Evolutionary conservation across 2,329 filamentous ascomycete genomes (phyloP).

Genomic region (Ceratocystis huliohia): DNA sequence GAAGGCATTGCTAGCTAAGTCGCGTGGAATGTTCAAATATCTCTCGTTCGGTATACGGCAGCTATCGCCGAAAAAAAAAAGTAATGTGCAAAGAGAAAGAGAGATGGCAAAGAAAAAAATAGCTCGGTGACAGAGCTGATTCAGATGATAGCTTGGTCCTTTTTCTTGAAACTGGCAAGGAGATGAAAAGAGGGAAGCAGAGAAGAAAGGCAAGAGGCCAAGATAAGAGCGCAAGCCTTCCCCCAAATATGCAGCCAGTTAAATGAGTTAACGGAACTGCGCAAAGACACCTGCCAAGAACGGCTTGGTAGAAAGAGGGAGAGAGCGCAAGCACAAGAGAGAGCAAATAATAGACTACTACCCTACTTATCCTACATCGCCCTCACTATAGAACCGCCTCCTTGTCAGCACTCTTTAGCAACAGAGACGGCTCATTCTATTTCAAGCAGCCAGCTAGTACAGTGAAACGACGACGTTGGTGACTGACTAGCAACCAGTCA

Average conservation of each 20-base stretch:
- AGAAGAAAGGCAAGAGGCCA: background rate
- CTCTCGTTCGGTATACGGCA: no score
- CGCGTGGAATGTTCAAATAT: no score
- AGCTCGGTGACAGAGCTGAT: background rate
- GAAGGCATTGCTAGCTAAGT: slow-evolving; percentile 27
- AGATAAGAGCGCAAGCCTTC: background rate
- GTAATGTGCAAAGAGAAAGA: background rate
- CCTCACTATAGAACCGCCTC: no score
- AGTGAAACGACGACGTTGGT: no score
- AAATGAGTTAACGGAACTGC: background rate
- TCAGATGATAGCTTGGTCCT: no score
- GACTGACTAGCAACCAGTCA: no score
- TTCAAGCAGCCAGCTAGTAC: no score
- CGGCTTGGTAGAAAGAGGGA: background rate
- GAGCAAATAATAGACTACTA: background rate
- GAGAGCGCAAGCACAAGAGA: background rate
- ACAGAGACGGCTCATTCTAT: no score
- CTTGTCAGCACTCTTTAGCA: no score
- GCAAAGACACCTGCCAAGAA: slow-evolving; percentile 5
- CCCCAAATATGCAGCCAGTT: background rate
- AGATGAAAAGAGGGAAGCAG: background rate
- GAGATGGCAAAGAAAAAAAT: background rate
- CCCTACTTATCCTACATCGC: background rate
- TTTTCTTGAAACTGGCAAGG: background rate
- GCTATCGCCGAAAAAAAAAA: background rate